phyloP scores from a whole-genome alignment of 192 early-diverging fungal genomes.

The Backusella sp. region DNA sequence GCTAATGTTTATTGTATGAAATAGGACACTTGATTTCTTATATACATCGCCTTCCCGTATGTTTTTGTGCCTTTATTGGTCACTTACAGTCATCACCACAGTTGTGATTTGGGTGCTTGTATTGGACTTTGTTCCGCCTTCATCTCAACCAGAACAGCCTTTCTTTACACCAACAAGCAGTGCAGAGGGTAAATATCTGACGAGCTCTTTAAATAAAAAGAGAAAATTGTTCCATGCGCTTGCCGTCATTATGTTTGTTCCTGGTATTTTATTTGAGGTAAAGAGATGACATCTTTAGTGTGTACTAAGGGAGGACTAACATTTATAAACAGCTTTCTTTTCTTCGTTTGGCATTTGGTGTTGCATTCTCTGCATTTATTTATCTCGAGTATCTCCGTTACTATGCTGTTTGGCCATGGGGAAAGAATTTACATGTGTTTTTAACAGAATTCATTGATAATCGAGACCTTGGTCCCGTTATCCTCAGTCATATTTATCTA shows the following conservation, averaged over 20 bases:
- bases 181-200: constrained; percentile 18
- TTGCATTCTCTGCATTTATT: constrained; percentile 70
- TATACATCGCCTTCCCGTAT: constrained; percentile 38
- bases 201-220: constrained; percentile 62
- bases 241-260: constrained; percentile 84
- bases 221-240: constrained; percentile 88
- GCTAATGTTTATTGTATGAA: not conserved
- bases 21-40: constrained; percentile 28
- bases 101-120: constrained; percentile 43
- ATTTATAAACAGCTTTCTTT: constrained; percentile 53
- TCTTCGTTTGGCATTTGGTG: constrained; percentile 79
- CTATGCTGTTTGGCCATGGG: constrained; percentile 68
- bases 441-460: constrained; percentile 80
- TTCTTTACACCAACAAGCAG: not conserved
- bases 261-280: constrained; percentile 73
- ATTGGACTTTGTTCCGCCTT: constrained; percentile 15
- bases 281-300: not conserved
- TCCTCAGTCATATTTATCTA: constrained; percentile 89
- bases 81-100: constrained; percentile 36
- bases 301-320: not conserved
- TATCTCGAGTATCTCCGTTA: constrained; percentile 80
- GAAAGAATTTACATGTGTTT: constrained; percentile 65
- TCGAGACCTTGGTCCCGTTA: constrained; percentile 78
- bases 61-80: constrained; percentile 47
- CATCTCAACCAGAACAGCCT: not conserved